Evolutionary conservation across 345 rosid species (phyloP).

Genomic region (Eucalyptus fibrosa): DNA sequence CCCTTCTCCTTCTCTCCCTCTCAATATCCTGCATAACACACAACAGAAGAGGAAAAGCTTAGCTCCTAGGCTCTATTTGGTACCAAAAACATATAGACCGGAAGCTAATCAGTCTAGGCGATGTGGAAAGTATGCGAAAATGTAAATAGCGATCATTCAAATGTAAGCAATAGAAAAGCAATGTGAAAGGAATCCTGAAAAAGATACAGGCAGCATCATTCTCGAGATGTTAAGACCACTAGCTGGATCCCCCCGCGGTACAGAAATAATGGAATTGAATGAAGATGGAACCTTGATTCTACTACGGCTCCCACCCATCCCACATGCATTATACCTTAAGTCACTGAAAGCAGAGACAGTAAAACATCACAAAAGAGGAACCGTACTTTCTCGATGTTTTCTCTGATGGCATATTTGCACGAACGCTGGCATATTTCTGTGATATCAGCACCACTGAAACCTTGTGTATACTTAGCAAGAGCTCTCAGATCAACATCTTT

Average conservation of each 20-base stretch:
- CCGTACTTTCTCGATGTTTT: slow-evolving; percentile 81
- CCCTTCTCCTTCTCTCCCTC: slow-evolving; percentile 68
- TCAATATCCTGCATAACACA: slow-evolving; percentile 58
- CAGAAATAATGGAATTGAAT: not conserved
- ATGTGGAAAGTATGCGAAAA: not conserved
- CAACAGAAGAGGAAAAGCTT: not conserved
- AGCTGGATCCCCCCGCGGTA: not conserved
- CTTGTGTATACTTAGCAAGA: slow-evolving; percentile 84
- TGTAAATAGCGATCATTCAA: not conserved
- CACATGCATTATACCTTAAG: not conserved
- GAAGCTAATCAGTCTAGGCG: not conserved
- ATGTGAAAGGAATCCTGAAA: not conserved
- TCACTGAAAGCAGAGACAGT: not conserved
- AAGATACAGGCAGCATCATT: not conserved
- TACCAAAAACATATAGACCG: not conserved
- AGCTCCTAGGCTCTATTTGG: not conserved
- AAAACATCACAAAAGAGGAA: not conserved
- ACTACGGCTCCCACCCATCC: not conserved
- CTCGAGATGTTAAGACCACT: not conserved
- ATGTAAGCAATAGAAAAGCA: not conserved
- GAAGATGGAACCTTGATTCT: not conserved
- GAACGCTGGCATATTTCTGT: slow-evolving; percentile 95
- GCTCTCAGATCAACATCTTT: slow-evolving; percentile 83
- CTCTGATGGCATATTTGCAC: slow-evolving; percentile 90
- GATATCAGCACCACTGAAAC: slow-evolving; percentile 95